phyloP scores from a whole-genome alignment of 176 grass and related monocot genomes.

The Paspalum vaginatum region DNA sequence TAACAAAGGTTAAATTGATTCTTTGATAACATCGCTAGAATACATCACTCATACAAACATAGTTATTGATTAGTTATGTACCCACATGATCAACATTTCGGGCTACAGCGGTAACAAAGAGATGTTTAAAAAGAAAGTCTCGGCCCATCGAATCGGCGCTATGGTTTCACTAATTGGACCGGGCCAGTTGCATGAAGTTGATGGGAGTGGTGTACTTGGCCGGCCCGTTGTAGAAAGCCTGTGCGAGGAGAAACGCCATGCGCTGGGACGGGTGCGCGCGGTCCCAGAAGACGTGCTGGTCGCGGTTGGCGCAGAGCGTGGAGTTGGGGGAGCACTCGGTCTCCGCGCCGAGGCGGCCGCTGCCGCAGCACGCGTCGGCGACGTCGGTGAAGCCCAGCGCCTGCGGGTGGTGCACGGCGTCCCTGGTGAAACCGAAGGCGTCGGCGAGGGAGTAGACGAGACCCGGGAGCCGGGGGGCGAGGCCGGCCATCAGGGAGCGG shows the following conservation, averaged over 20 bases:
- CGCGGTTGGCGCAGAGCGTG: conserved; percentile 1
- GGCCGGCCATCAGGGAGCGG: not conserved
- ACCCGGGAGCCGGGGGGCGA: conserved; percentile 23
- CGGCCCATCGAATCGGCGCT: too few relatives aligned
- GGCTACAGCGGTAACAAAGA: too few relatives aligned
- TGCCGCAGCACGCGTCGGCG: conserved; percentile 28
- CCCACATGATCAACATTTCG: too few relatives aligned
- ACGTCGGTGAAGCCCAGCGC: conserved; percentile 12
- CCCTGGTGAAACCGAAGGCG: not conserved
- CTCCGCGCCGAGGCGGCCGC: not conserved
- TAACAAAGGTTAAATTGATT: too few relatives aligned
- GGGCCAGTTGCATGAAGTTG: not conserved
- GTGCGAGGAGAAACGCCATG: not conserved
- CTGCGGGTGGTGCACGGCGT: not conserved
- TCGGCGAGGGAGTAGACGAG: conserved; percentile 46
- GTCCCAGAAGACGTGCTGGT: conserved; percentile 40
- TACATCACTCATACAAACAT: too few relatives aligned
- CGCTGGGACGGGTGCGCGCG: conserved; percentile 31
- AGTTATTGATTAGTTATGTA: too few relatives aligned
- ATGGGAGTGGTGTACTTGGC: conserved; percentile 13
- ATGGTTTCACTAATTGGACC: not conserved
- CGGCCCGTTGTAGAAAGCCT: conserved; percentile 3
- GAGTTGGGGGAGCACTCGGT: not conserved
- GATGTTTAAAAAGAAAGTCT: too few relatives aligned
- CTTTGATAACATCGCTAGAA: too few relatives aligned